These are phyloP conservation scores for Misopates orontium DNA, from an alignment of 257 asterid species.

Conservation along the genomic window DNA sequence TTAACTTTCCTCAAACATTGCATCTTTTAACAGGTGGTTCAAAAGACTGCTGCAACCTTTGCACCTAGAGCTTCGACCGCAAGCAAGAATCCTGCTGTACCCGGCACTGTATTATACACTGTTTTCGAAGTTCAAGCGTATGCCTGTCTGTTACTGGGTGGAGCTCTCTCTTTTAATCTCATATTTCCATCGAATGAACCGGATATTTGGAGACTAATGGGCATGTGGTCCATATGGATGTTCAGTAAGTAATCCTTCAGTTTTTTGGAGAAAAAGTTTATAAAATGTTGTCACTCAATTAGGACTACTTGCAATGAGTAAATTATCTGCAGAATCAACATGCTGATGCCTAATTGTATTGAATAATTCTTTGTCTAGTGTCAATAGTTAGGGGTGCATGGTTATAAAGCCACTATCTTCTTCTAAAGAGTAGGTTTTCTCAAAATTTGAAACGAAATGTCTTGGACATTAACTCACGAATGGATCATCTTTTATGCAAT, in stretches of 20 bases:
- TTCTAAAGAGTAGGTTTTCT: too few relatives aligned
- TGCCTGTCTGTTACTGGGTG: slow-evolving; percentile 72
- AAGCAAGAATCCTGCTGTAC: slow-evolving; percentile 78
- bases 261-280: background rate
- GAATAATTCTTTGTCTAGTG: background rate
- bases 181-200: slow-evolving; percentile 89
- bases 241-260: slow-evolving; percentile 66
- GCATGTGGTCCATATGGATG: slow-evolving; percentile 99
- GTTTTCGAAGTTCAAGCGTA: slow-evolving; percentile 92
- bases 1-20: background rate
- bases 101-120: slow-evolving; percentile 69
- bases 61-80: slow-evolving; percentile 97
- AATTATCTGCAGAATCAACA: background rate
- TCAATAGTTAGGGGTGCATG: too few relatives aligned
- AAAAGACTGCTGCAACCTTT: slow-evolving; percentile 95
- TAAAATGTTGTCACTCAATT: background rate
- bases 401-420: too few relatives aligned
- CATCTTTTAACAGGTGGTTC: slow-evolving; percentile 63
- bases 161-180: slow-evolving; percentile 88
- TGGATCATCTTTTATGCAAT: too few relatives aligned
- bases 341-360: background rate
- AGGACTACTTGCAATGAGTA: background rate
- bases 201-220: slow-evolving; percentile 92
- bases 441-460: too few relatives aligned
- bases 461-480: too few relatives aligned